These are phyloP conservation scores for Spathaspora girioi DNA, from an alignment of 805 yeast genomes.

Conservation along the genomic window DNA sequence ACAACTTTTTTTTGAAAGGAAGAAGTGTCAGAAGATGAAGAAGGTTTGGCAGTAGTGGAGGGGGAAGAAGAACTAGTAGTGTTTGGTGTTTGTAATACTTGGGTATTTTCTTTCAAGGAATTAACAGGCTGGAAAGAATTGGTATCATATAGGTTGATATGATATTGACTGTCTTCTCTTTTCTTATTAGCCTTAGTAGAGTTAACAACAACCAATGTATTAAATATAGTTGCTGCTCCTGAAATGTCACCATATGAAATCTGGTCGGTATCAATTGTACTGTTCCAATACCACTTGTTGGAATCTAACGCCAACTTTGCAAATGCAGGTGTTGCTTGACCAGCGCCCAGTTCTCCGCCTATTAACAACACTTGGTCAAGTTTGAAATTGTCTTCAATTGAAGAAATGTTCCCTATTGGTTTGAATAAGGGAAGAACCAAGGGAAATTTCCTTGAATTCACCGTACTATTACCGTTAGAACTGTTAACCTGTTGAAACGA, in stretches of 20 bases:
- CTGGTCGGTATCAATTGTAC: slow-evolving; percentile 9
- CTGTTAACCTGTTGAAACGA: slow-evolving; percentile 40
- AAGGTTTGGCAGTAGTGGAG: not conserved
- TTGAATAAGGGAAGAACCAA: slow-evolving; percentile 53
- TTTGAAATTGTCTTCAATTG: slow-evolving; percentile 26
- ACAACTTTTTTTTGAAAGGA: slow-evolving; percentile 8
- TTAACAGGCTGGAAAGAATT: slow-evolving; percentile 29
- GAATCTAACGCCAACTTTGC: slow-evolving; percentile 33
- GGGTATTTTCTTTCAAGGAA: slow-evolving; percentile 15
- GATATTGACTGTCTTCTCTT: slow-evolving; percentile 23
- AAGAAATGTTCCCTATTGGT: slow-evolving; percentile 15
- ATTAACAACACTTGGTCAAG: slow-evolving; percentile 46
- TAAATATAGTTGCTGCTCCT: slow-evolving; percentile 53
- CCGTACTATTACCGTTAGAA: slow-evolving; percentile 16
- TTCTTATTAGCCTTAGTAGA: slow-evolving; percentile 14
- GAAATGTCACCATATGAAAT: slow-evolving; percentile 20
- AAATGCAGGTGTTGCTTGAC: slow-evolving; percentile 37
- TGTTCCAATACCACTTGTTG: slow-evolving; percentile 37
- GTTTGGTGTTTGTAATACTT: not conserved
- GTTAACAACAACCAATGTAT: slow-evolving; percentile 45
- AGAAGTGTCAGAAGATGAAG: not conserved
- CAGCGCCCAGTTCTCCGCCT: slow-evolving; percentile 51
- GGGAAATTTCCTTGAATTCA: slow-evolving; percentile 54
- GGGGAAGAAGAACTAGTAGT: not conserved
- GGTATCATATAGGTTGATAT: slow-evolving; percentile 40